A percentile compares a stretch with the other conserved stretches of the same genome.
Conservation (phyloP, 495 filamentous ascomycete genomes). For the Rostrohypoxylon terebratum region DNA sequence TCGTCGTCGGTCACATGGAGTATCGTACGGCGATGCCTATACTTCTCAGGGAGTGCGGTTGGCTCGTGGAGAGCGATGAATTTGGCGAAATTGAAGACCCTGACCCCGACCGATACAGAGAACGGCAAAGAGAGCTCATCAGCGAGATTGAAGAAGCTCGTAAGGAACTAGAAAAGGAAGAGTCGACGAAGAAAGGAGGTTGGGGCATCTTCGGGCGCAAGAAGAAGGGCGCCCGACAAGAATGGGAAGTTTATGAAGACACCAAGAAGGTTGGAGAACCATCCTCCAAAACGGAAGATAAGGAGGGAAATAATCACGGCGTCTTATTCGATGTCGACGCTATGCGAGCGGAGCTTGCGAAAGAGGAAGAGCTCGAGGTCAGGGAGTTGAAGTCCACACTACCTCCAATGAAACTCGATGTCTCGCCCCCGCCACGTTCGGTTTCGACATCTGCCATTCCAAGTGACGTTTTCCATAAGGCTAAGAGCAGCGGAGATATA, state of each 20-base stretch:
- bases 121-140: slow-evolving; percentile 92
- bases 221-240: slow-evolving; percentile 82
- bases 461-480: slow-evolving; percentile 59
- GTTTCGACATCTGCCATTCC: slow-evolving; percentile 45
- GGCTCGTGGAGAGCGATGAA: slow-evolving; percentile 90
- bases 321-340: slow-evolving; percentile 97
- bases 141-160: slow-evolving; percentile 96
- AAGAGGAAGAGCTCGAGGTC: slow-evolving; percentile 74
- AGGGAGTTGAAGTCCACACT: slow-evolving; percentile 88
- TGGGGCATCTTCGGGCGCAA: slow-evolving; percentile 85
- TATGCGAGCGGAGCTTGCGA: slow-evolving; percentile 85
- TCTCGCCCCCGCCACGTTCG: slow-evolving; percentile 55
- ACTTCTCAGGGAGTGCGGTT: slow-evolving; percentile 82
- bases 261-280: slow-evolving; percentile 48
- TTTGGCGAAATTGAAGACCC: slow-evolving; percentile 98
- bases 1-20: slow-evolving; percentile 95
- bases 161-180: slow-evolving; percentile 79
- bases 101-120: slow-evolving; percentile 90
- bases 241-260: slow-evolving; percentile 94
- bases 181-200: slow-evolving; percentile 54
- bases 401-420: slow-evolving; percentile 85
- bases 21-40: slow-evolving; percentile 93
- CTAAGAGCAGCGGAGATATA: slow-evolving; percentile 61
- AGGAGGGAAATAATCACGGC: slow-evolving; percentile 61
- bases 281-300: slow-evolving; percentile 55